phyloP scores from a whole-genome alignment of 441 rosid species.

The Croton laevigatus region DNA sequence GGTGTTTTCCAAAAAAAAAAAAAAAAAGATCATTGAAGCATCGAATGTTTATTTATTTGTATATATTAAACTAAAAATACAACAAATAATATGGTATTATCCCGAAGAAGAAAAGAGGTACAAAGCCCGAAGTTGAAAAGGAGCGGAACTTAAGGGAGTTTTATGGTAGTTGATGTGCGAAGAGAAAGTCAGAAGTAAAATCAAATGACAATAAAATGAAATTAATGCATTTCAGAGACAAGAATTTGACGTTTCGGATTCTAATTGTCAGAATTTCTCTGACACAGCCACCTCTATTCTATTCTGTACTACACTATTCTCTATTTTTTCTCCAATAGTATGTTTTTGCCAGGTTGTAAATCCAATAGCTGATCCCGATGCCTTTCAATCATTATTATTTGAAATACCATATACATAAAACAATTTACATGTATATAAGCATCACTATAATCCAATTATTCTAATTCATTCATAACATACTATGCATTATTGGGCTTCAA shows the following conservation, averaged over 20 bases:
- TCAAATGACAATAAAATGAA: conserved; percentile 34
- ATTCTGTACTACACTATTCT: not conserved
- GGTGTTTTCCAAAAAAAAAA: too few species aligned
- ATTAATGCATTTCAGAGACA: conserved; percentile 32
- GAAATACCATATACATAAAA: too few species aligned
- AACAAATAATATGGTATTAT: too few species aligned
- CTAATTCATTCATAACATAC: too few species aligned
- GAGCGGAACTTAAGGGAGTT: not conserved
- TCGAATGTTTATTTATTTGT: too few species aligned
- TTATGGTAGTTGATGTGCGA: not conserved
- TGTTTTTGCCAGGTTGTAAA: conserved; percentile 30
- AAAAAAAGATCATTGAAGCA: too few species aligned
- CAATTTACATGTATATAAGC: too few species aligned
- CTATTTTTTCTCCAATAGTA: not conserved
- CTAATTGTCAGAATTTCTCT: conserved; percentile 41
- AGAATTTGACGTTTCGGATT: conserved; percentile 65
- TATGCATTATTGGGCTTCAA: too few species aligned
- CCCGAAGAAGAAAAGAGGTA: too few species aligned
- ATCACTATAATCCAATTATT: too few species aligned
- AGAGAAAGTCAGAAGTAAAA: conserved; percentile 19
- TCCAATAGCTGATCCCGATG: conserved; percentile 36
- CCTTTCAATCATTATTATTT: conserved; percentile 24
- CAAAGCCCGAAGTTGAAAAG: not conserved
- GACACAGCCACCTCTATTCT: not conserved
- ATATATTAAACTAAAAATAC: too few species aligned